Conservation (phyloP, 352 stramenopile species). For the Phytophthora fragariaefolia region DNA sequence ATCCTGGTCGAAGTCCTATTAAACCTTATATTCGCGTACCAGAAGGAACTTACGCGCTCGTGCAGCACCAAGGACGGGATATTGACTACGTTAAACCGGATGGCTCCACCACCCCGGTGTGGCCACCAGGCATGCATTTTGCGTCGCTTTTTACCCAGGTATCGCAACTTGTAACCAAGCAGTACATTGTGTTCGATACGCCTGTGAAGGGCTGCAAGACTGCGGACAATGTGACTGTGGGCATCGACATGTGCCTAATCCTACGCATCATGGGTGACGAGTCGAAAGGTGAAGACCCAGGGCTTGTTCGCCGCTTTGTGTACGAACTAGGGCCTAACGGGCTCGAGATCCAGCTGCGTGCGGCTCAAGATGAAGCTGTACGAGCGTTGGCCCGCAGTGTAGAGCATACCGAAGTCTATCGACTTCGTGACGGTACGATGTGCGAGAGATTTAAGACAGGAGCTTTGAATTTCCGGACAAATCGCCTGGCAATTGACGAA, state of each 20-base stretch:
- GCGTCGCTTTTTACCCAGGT: constrained; percentile 75
- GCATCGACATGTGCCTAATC: constrained; percentile 86
- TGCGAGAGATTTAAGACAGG: constrained; percentile 61
- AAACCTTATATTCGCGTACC: constrained; percentile 3
- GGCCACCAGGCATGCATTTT: constrained; percentile 74
- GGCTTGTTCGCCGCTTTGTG: constrained; percentile 83
- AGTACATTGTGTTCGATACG: constrained; percentile 85
- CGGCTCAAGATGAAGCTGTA: constrained; percentile 82
- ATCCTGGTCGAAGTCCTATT: background rate
- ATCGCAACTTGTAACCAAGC: constrained; percentile 87
- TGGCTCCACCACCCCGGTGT: constrained; percentile 51
- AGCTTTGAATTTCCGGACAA: constrained; percentile 28
- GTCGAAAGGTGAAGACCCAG: constrained; percentile 74
- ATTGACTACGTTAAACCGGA: constrained; percentile 20
- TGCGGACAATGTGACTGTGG: constrained; percentile 80
- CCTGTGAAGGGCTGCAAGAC: constrained; percentile 89
- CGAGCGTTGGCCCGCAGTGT: constrained; percentile 78
- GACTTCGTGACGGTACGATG: constrained; percentile 65
- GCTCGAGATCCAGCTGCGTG: constrained; percentile 79
- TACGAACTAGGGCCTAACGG: constrained; percentile 81
- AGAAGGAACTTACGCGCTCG: constrained; percentile 4
- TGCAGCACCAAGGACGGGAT: constrained; percentile 1
- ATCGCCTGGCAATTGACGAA: constrained; percentile 21
- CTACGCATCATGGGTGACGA: constrained; percentile 87
- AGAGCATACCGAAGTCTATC: constrained; percentile 86